Conservation (phyloP, 257 asterid genomes). For the Verbena officinalis region DNA sequence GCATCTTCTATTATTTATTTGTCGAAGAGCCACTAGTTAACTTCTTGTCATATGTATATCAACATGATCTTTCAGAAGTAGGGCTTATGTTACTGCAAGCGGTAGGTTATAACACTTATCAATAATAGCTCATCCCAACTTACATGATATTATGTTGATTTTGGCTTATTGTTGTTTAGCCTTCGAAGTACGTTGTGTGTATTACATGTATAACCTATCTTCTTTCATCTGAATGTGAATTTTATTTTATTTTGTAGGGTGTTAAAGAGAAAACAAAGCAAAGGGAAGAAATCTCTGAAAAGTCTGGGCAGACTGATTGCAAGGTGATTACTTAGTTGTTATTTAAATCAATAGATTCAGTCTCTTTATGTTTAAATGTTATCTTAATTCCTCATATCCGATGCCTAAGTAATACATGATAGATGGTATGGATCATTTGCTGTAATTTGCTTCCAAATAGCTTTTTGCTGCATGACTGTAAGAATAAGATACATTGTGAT, state of each 20-base stretch:
- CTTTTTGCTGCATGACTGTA: neutral
- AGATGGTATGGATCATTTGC: neutral
- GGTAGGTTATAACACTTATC: neutral
- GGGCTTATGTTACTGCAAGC: neutral
- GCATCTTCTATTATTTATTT: neutral
- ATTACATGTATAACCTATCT: neutral
- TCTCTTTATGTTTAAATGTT: conserved; percentile 4
- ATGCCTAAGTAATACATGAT: neutral
- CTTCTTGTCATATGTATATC: neutral
- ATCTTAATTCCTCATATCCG: neutral
- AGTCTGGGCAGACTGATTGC: conserved; percentile 64
- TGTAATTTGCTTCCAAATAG: neutral
- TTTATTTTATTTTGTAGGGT: conserved; percentile 27
- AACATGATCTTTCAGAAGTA: neutral
- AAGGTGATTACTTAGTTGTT: conserved; percentile 47
- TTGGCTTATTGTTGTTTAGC: neutral
- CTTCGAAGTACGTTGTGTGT: neutral
- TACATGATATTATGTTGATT: neutral
- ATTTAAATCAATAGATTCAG: neutral
- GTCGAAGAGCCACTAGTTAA: neutral
- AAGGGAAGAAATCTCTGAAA: conserved; percentile 48
- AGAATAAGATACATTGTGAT: neutral
- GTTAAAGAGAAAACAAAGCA: conserved; percentile 46
- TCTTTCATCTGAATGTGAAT: conserved; percentile 12
- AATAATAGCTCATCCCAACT: neutral